These are phyloP conservation scores for Wickerhamiella kurtzmanii DNA, from an alignment of 805 yeast species.

Conservation along the genomic window DNA sequence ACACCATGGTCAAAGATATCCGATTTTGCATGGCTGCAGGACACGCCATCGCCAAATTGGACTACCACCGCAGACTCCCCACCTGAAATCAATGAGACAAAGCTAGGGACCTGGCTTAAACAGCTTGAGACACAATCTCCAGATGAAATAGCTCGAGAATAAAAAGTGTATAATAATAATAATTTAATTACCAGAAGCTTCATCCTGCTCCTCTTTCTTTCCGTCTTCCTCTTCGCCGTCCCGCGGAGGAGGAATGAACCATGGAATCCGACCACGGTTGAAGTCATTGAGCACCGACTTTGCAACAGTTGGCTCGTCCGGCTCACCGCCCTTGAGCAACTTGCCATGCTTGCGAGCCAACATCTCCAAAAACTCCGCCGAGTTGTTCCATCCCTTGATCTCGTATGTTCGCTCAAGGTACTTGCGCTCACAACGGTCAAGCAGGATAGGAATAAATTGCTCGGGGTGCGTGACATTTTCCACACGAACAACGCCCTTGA, in stretches of 20 bases:
- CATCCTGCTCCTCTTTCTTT: constrained; percentile 5
- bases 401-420: constrained; percentile 94
- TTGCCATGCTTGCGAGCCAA: constrained; percentile 90
- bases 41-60: constrained; percentile 15
- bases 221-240: constrained; percentile 44
- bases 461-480: constrained; percentile 94
- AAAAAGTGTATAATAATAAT: neutral
- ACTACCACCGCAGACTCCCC: neutral
- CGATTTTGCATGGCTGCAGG: constrained; percentile 22
- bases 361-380: constrained; percentile 74
- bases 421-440: constrained; percentile 71
- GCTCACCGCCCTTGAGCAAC: constrained; percentile 91
- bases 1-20: constrained; percentile 12
- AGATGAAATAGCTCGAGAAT: neutral
- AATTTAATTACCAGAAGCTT: neutral
- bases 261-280: constrained; percentile 93
- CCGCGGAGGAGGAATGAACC: constrained; percentile 93
- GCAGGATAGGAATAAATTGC: constrained; percentile 80
- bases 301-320: constrained; percentile 87
- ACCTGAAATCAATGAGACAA: neutral
- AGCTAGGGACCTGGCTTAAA: neutral
- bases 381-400: constrained; percentile 68
- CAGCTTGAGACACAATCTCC: neutral
- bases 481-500: constrained; percentile 97
- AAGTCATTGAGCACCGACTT: constrained; percentile 85